phyloP scores from a whole-genome alignment of 805 yeast genomes.

The Spathaspora hagerdaliae region DNA sequence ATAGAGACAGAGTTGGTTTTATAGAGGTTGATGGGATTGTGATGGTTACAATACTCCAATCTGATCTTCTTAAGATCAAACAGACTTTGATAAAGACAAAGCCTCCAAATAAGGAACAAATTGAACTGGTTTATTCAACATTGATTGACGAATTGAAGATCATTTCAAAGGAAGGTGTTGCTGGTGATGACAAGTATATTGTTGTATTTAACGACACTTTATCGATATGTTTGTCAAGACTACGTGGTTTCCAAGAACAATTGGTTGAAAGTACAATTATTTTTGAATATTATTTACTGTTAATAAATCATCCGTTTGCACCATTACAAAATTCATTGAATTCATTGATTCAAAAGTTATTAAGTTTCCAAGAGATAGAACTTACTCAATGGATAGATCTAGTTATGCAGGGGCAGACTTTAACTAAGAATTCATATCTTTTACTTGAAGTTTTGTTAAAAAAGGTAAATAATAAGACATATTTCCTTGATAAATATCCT shows the following conservation, averaged over 20 bases:
- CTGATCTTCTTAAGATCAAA: slow-evolving; percentile 1
- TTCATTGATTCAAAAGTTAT: slow-evolving; percentile 57
- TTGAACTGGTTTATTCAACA: not conserved
- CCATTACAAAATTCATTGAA: slow-evolving; percentile 67
- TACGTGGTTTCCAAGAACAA: not conserved
- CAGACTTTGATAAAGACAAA: slow-evolving; percentile 4
- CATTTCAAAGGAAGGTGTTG: not conserved
- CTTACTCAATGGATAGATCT: slow-evolving; percentile 41
- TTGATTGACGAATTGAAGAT: not conserved
- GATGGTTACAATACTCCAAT: not conserved
- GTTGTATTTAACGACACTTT: slow-evolving; percentile 55
- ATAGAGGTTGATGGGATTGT: not conserved
- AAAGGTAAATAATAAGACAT: slow-evolving; percentile 36
- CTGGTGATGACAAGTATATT: slow-evolving; percentile 1
- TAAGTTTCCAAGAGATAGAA: slow-evolving; percentile 20
- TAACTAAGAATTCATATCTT: slow-evolving; percentile 57
- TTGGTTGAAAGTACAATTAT: slow-evolving; percentile 1
- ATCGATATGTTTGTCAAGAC: slow-evolving; percentile 61
- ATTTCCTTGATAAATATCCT: slow-evolving; percentile 42
- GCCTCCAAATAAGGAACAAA: not conserved
- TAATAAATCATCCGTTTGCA: slow-evolving; percentile 68
- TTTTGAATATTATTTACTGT: slow-evolving; percentile 57
- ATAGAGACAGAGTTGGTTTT: too few species aligned
- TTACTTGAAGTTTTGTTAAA: slow-evolving; percentile 54
- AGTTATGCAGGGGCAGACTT: slow-evolving; percentile 34